Base-by-base conservation (phyloP, 2,329 filamentous ascomycete species). In the Xylaria sp. region DNA sequence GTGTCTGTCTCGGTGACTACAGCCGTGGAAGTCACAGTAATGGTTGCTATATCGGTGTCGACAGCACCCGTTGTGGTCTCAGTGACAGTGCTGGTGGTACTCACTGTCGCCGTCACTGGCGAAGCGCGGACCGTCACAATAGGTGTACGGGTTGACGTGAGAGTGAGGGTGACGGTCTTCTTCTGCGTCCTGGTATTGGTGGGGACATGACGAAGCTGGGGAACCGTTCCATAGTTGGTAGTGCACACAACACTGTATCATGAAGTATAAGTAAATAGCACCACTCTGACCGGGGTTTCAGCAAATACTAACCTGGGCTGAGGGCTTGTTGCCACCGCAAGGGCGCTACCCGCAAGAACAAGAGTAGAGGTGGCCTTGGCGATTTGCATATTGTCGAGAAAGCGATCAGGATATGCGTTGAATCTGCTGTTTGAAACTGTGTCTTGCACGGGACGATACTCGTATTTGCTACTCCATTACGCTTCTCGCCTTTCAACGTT, bases 161-260 rank as follows among this genome's bases (percentile, higher is more conserved):
- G 39, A 13, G 39, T 44, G 39, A 44, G 39, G 15, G 39, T 44
- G 15, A 44, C 39, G 8, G 39, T 44, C 39, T 44, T 44, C 46
- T 50, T 50, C 46, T 50, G 46, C 5, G 46, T 50, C 46, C 46
- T 20, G 20, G 46, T 50, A 18, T 50, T 50, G 46, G 46, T 50
- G n/a, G 46, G 46, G 7, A 50, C n/a, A 50, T 50, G 18, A 10
- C 46, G 46, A 23, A 50, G 46, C 20, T n/a, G 46, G 18, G 46
- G 46, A 23, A n/a, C 20, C 5, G 8, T 18, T 50, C 18, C 46
- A 50, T 50, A 50, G 46, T 50, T 50, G 46, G 46, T 50, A 5
- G 18, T 50, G 20, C 46, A 50, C 18, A 20, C 46, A 23, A 50
- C n/a, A 23, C 46, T 20, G 15, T 44, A 44, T 44, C 39, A 44